Percentiles rank a stretch among this genome's conserved stretches.
Conservation (phyloP, 225 moss, liverwort and hornwort genomes). For the Ulota crispa region DNA sequence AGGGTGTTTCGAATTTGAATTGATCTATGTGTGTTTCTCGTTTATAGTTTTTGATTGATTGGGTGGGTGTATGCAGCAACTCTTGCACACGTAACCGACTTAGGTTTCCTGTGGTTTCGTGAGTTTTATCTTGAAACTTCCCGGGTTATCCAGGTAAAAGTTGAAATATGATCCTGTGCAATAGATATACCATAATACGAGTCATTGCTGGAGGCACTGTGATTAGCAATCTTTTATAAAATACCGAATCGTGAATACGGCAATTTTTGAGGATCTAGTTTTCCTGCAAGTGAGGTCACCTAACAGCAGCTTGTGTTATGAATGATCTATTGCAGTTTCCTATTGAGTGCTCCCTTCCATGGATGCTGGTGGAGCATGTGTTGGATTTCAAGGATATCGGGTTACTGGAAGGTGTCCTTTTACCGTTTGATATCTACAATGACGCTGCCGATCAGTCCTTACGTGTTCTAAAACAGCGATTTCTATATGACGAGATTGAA, state of each 20-base stretch:
- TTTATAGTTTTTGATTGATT: constrained; percentile 12
- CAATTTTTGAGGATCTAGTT: constrained; percentile 5
- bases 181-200: not conserved
- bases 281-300: not conserved
- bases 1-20: not conserved
- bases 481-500: constrained; percentile 96
- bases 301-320: constrained; percentile 17
- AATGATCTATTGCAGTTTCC: constrained; percentile 67
- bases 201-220: not conserved
- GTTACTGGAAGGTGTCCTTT: constrained; percentile 82
- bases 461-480: constrained; percentile 78
- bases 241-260: not conserved
- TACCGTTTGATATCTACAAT: constrained; percentile 93
- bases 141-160: constrained; percentile 87
- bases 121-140: constrained; percentile 99
- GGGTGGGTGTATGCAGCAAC: constrained; percentile 65
- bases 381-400: constrained; percentile 80
- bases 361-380: constrained; percentile 98
- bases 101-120: constrained; percentile 96
- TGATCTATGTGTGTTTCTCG: not conserved
- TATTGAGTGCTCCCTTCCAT: constrained; percentile 93
- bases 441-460: constrained; percentile 90
- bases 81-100: constrained; percentile 79
- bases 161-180: constrained; percentile 7
- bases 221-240: not conserved